A percentile compares a stretch with the other conserved stretches of the same genome.
phyloP scores from a whole-genome alignment of 176 grass and related monocot species.

The Musa beccarii region DNA sequence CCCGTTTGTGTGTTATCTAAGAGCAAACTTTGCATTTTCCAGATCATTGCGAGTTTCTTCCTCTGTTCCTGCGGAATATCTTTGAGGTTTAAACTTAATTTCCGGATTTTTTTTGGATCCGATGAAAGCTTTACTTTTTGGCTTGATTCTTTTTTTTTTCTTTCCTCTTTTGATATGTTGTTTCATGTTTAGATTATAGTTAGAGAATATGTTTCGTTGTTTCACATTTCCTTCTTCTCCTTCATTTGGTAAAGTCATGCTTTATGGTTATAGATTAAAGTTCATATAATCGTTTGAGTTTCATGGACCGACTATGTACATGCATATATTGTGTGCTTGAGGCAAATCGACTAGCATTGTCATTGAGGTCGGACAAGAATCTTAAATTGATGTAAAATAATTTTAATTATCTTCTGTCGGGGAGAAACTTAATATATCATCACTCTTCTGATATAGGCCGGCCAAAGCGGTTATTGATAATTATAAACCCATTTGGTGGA shows the following conservation, averaged over 20 bases:
- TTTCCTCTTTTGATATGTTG: neutral
- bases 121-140: neutral
- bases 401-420: neutral
- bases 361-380: neutral
- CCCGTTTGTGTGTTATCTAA: too few relatives aligned
- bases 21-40: neutral
- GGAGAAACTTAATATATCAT: neutral
- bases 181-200: neutral
- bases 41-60: neutral
- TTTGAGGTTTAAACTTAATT: neutral
- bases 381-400: neutral
- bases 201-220: neutral
- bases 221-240: neutral
- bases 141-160: neutral
- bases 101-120: neutral
- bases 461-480: slow-evolving; percentile 72
- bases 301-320: too few relatives aligned
- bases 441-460: slow-evolving; percentile 40
- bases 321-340: too few relatives aligned
- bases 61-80: neutral
- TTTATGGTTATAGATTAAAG: too few relatives aligned
- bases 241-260: too few relatives aligned
- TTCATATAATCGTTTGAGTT: too few relatives aligned
- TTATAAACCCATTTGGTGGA: slow-evolving; percentile 94
- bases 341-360: neutral